phyloP scores from a whole-genome alignment of 2,329 filamentous ascomycete species.

The Fusarium kyushuense region DNA sequence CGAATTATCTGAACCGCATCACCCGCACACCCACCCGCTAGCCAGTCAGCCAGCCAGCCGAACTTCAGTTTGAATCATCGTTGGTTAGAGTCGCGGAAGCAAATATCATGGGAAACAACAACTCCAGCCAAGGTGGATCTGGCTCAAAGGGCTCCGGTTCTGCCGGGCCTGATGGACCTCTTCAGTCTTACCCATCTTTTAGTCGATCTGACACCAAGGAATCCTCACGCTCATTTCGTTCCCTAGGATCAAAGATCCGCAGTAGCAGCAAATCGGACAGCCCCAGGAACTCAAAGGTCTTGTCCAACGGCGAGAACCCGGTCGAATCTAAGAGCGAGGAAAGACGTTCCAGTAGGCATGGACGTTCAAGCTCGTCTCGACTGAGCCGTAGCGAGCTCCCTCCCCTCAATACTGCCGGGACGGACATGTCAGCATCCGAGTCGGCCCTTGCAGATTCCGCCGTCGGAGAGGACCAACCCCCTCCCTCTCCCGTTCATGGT shows the following conservation, averaged over 20 bases:
- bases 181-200: slow-evolving; percentile 92
- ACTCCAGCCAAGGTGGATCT: slow-evolving; percentile 68
- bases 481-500: slow-evolving; percentile 87
- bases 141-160: slow-evolving; percentile 64
- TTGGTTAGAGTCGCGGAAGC: slow-evolving; percentile 38
- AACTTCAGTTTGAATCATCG: slow-evolving; percentile 50
- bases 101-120: slow-evolving; percentile 77
- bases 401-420: slow-evolving; percentile 56
- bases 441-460: slow-evolving; percentile 53
- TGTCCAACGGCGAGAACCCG: slow-evolving; percentile 69
- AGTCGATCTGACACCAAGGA: slow-evolving; percentile 93
- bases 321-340: slow-evolving; percentile 73
- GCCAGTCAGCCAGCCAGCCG: slow-evolving; percentile 42
- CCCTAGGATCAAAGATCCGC: slow-evolving; percentile 89
- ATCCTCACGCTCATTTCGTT: slow-evolving; percentile 86
- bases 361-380: slow-evolving; percentile 62
- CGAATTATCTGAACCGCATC: slow-evolving; percentile 41
- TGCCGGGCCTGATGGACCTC: slow-evolving; percentile 57
- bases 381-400: slow-evolving; percentile 60
- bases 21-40: not conserved
- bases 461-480: slow-evolving; percentile 67
- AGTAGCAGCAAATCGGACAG: slow-evolving; percentile 80
- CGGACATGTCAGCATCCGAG: slow-evolving; percentile 56
- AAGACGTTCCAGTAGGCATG: slow-evolving; percentile 77
- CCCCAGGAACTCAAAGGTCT: slow-evolving; percentile 78